A percentile compares a stretch with the other conserved stretches of the same genome.
Evolutionary conservation across 2,329 filamentous ascomycete species (phyloP).

Genomic region (Macroventuria anomochaeta): DNA sequence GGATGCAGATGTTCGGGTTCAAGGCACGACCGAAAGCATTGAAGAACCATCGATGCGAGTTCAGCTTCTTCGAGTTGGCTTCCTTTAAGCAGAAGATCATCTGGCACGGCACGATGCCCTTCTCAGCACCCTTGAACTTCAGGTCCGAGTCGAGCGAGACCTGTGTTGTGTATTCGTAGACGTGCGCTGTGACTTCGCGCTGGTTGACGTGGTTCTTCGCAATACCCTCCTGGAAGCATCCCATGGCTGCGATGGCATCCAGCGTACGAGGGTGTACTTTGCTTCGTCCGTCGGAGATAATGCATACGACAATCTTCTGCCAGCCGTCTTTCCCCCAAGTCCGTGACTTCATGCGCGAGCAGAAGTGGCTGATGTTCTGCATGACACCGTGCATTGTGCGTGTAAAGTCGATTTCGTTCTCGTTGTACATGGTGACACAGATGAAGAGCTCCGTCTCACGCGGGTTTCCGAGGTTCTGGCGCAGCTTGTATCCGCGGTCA

Average conservation of each 20-base stretch:
- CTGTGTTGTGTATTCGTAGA: slow-evolving; percentile 99
- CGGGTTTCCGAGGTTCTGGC: slow-evolving; percentile 86
- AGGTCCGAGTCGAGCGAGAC: slow-evolving; percentile 94
- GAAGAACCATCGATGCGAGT: slow-evolving; percentile 99
- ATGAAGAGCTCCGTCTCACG: slow-evolving; percentile 96
- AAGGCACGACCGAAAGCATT: slow-evolving; percentile 93
- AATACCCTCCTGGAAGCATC: slow-evolving; percentile 97
- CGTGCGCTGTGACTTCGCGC: slow-evolving; percentile 91
- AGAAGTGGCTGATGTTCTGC: slow-evolving; percentile 98
- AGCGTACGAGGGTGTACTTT: slow-evolving; percentile 93
- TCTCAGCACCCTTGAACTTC: slow-evolving; percentile 99
- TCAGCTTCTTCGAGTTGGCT: slow-evolving; percentile 96
- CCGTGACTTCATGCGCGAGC: slow-evolving; percentile 85
- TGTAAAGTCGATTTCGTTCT: slow-evolving; percentile 95
- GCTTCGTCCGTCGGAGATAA: slow-evolving; percentile 92
- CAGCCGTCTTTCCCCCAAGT: slow-evolving; percentile 97
- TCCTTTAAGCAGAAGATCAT: slow-evolving; percentile 99
- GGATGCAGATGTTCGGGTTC: slow-evolving; percentile 94
- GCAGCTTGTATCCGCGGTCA: slow-evolving; percentile 84
- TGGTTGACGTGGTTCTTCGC: slow-evolving; percentile 99
- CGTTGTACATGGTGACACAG: slow-evolving; percentile 99
- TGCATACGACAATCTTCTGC: slow-evolving; percentile 99
- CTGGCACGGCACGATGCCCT: slow-evolving; percentile 97
- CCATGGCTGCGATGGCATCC: slow-evolving; percentile 93
- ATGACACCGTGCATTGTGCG: slow-evolving; percentile 98